Base-by-base conservation (phyloP, 2,329 filamentous ascomycete genomes). In the Aspergillus pseudotamarii region DNA sequence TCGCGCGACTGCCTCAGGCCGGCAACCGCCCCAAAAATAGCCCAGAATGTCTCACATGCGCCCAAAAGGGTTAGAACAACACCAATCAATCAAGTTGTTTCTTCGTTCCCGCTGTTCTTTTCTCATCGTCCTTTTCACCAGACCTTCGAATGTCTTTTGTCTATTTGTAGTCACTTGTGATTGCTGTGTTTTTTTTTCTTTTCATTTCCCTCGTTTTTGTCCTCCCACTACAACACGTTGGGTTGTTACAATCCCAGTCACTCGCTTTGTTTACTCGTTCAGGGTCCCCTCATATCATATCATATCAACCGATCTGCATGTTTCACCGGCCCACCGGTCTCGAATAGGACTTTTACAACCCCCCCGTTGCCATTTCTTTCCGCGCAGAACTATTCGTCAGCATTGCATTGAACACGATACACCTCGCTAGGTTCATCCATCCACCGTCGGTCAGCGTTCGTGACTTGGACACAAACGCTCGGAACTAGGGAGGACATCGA, bases 251-350 rank as follows among this genome's bases (percentile, higher is more conserved):
- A 55, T 28, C 43, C 51, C 63, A 57, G 68, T 69, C 69, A 60
- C 65, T 71, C 66, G 68, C 68, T 71, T 67, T 70, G 68, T 71
- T 69, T 69, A 69, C 62, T 64, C 57, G 57, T 54, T 62, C 55
- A 57, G 61, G 61, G 57, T 56, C 63, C 63, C 48, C 64, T 53
- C 62, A 61, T 57, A 63, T 59, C 55, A 60, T 54, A 68, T 69
- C 60, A 60, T 54, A 68, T 69, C 60, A 64, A 55, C 63, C 64
- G 61, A 70, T 64, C 64, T 64, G 59, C 63, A 64, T 60, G 64
- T 71, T 68, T 69, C 68, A 67, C 58, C 32, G 60, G 56, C 62
- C 61, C 62, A 61, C 60, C 48, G 28, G 38, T 60, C 58, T 53
- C 43, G 57, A 67, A 58, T 64, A 63, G 48, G 48, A 48, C 57